Base-by-base conservation (phyloP, 129 eudicot species). In the Escallonia rubra region DNA sequence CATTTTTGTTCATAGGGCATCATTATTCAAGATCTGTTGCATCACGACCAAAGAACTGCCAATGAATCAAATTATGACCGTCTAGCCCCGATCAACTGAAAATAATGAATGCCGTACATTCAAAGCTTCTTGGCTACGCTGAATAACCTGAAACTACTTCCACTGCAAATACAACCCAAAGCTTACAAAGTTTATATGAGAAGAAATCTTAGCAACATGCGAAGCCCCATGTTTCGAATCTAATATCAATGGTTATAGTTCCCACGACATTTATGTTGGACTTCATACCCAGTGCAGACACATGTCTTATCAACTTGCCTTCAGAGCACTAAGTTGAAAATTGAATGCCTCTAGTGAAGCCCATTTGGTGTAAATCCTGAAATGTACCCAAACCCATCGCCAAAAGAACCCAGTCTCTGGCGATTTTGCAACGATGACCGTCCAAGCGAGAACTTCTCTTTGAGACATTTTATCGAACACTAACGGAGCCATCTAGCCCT, bases 61-160 rank as follows among this genome's bases (percentile, higher is more conserved):
- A 48, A 73, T 72, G 86, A 39, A 76, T 66, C 46, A 81, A 43
- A 64, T 47, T 55, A 9, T 81, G 72, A n/a, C 57, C 44, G n/a
- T 72, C 64, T 23, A 23, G 1, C 65, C 48, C 72, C 70, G 76
- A 76, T 81, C 43, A 65, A 68, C 64, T 68, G 48, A 43, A 81
- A 81, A 67, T 72, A 72, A 3, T 23, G 51, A 68, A 81, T 73
- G 34, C 86, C 86, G 64, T 76, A 79, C 57, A 76, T 54, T 43
- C 62, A 81, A 56, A 51, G 78, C 82, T 68, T 76, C 73, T 64
- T 53, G 66, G 51, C 59, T 72, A 63, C 66, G 57, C 34, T 59
- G 58, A 43, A 54, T 72, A 81, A 42, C 82, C 86, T 57, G 78
- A 52, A 63, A 81, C 73, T 79, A 81, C 72, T 81, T 81, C 86